Evolutionary conservation across 495 filamentous ascomycete species (phyloP).

Genomic region (Pyronema domesticum): DNA sequence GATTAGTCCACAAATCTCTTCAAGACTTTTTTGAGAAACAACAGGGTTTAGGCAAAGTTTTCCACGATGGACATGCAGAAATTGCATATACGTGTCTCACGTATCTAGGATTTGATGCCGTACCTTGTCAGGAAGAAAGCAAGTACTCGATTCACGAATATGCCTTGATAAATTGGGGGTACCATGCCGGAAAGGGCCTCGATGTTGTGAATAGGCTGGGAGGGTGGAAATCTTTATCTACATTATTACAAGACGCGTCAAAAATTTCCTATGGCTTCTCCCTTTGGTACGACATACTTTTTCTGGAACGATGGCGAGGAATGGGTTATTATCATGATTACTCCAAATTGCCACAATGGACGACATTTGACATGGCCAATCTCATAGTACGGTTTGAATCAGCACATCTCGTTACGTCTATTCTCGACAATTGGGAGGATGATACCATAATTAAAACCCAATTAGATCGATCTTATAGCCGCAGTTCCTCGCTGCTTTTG

Average conservation of each 20-base stretch:
- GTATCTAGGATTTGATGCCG: neutral
- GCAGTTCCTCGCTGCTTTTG: no score
- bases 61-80: neutral
- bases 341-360: no score
- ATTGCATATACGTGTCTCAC: neutral
- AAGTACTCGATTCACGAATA: neutral
- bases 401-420: neutral
- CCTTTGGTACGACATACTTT: no score
- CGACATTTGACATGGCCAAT: neutral
- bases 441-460: no score
- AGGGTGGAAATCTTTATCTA: neutral
- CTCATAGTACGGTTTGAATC: neutral
- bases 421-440: neutral
- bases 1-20: neutral
- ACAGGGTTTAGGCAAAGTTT: no score
- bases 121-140: neutral
- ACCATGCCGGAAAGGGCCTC: neutral
- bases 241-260: no score
- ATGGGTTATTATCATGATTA: no score
- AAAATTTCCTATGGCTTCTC: neutral
- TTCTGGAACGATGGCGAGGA: no score
- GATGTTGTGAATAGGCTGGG: neutral
- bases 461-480: neutral
- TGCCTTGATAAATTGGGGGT: neutral
- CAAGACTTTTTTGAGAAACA: neutral